Evolutionary conservation across 2,329 filamentous ascomycete genomes (phyloP).

Genomic region (Hypoxylon sp.): DNA sequence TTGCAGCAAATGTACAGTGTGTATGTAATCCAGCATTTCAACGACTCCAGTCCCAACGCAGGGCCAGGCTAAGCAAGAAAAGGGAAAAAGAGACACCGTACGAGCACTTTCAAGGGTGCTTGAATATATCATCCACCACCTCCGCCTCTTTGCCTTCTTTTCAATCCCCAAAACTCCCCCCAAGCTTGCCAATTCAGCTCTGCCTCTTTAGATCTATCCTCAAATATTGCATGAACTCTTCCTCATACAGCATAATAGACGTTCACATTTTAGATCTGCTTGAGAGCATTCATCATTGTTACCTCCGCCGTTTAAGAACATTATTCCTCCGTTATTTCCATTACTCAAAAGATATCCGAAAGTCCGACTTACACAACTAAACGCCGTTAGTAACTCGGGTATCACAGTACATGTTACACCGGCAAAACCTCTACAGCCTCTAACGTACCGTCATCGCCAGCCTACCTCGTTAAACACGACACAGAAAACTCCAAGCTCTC

Average conservation of each 20-base stretch:
- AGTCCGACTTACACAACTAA: slow-evolving; percentile 33
- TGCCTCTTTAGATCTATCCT: slow-evolving; percentile 7
- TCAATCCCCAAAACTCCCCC: slow-evolving; percentile 29
- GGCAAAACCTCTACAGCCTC: slow-evolving; percentile 15
- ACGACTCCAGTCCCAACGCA: slow-evolving; percentile 29
- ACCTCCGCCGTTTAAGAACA: slow-evolving; percentile 15
- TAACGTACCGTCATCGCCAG: slow-evolving; percentile 27
- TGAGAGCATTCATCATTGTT: slow-evolving; percentile 26
- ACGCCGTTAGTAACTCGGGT: slow-evolving; percentile 26
- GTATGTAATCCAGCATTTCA: slow-evolving; percentile 16
- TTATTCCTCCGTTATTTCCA: slow-evolving; percentile 26
- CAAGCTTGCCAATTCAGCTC: slow-evolving; percentile 26
- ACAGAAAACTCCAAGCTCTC: slow-evolving; percentile 27
- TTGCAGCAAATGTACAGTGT: slow-evolving; percentile 39
- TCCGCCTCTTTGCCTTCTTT: slow-evolving; percentile 37
- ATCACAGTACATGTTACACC: slow-evolving; percentile 40
- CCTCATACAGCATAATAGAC: slow-evolving; percentile 27
- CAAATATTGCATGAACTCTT: slow-evolving; percentile 12
- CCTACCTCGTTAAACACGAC: slow-evolving; percentile 31
- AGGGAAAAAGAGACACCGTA: slow-evolving; percentile 35
- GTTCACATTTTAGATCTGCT: slow-evolving; percentile 24
- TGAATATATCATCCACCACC: slow-evolving; percentile 45
- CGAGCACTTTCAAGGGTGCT: slow-evolving; percentile 36
- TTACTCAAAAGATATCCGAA: slow-evolving; percentile 36
- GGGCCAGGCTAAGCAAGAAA: slow-evolving; percentile 29